phyloP scores from a whole-genome alignment of 495 filamentous ascomycete species.

The Gamarada debralockiae region DNA sequence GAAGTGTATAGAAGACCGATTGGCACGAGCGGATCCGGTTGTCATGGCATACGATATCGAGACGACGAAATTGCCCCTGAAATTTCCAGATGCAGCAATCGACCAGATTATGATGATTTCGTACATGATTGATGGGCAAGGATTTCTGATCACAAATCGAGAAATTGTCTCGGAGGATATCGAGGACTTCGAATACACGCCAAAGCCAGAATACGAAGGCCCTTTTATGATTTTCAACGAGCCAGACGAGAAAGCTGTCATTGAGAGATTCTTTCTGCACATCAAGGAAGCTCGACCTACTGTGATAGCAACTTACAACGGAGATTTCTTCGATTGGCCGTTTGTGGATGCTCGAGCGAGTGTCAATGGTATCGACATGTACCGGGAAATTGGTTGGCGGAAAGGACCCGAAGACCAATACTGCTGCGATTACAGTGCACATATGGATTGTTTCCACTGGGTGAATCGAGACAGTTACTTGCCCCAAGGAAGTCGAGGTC shows the following conservation, averaged over 20 bases:
- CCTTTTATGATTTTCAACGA: slow-evolving; percentile 98
- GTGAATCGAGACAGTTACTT: slow-evolving; percentile 98
- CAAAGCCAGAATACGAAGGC: slow-evolving; percentile 91
- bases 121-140: slow-evolving; percentile 99
- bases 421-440: slow-evolving; percentile 89
- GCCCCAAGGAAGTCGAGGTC: slow-evolving; percentile 91
- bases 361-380: slow-evolving; percentile 98
- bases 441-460: slow-evolving; percentile 99
- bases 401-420: slow-evolving; percentile 96
- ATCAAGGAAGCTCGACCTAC: slow-evolving; percentile 93
- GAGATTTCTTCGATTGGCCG: slow-evolving; percentile 99
- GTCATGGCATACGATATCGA: slow-evolving; percentile 99
- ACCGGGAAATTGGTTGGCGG: slow-evolving; percentile 92
- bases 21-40: slow-evolving; percentile 87
- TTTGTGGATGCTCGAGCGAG: slow-evolving; percentile 94
- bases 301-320: slow-evolving; percentile 99
- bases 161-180: slow-evolving; percentile 99
- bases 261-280: slow-evolving; percentile 93
- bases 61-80: slow-evolving; percentile 92
- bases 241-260: slow-evolving; percentile 79
- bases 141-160: slow-evolving; percentile 96
- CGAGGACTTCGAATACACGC: slow-evolving; percentile 95
- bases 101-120: slow-evolving; percentile 99
- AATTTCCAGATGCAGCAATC: slow-evolving; percentile 93
- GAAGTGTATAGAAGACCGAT: slow-evolving; percentile 79